Evolutionary conservation across 257 asterid genomes (phyloP), one percentile per base, ranked within the genome.

Genomic region (Fraxinus americana): DNA sequence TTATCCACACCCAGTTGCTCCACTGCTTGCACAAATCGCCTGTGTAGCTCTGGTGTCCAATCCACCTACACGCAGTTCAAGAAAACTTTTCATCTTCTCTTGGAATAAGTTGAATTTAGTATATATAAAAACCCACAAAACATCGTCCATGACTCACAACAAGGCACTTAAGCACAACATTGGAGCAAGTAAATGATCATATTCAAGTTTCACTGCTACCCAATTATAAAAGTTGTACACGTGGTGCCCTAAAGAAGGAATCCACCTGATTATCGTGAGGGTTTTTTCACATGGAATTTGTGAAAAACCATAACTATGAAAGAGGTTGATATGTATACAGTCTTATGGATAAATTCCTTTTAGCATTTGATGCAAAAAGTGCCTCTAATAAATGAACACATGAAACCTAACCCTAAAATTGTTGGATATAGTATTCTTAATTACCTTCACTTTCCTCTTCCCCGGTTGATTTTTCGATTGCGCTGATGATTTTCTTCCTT

Each of bases 31-130:
- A 94, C 98, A 78, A 94, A 94, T 30, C 94, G 50, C 81, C 93
- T 83, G 86, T 94, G 98, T 39, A 94, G 93, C 75, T 94, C 99
- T 57, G 99, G 97, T 21, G 99, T 94, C 99, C 99, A 94, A 83
- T 94, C 99, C 87, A 94, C 98, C 99, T 90, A 73, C 78, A 78
- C 75, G 77, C 65, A 78, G 14, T 39, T 23, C 87, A 79, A 85
- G 66, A 85, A 45, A 69, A 63, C 30, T 39, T 25, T 71, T 61
- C 35, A 65, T 23, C 4, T 67, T 48, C 30, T 32, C 36, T 43
- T 70, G 21, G 52, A 71, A 38, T 6, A 4, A 25, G 11, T 12
- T 27, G 8, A 32, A n/a, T 70, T 63, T 25, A 2, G 4, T 19
- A 39, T 36, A 5, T 68, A 9, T 5, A 35, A 25, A 27, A 5